Conservation (phyloP, 768 basidiomycete genomes). For the Kwoniella bestiolae region DNA sequence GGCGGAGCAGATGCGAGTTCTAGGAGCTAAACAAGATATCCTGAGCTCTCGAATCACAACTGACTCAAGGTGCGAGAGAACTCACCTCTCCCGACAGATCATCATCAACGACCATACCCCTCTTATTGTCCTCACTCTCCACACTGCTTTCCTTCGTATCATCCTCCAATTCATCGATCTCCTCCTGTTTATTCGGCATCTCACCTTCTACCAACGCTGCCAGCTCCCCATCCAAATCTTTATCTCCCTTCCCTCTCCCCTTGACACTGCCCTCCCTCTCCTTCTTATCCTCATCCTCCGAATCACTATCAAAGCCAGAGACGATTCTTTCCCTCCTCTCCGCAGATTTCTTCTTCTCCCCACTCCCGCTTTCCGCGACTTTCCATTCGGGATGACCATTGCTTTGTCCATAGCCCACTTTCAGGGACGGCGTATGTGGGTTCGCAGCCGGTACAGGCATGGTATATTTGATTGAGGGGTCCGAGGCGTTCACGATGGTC, state of each 20-base stretch:
- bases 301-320: conserved; percentile 32
- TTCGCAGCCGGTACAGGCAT: conserved; percentile 18
- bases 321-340: conserved; percentile 29
- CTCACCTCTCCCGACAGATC: conserved; percentile 43
- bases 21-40: conserved; percentile 18
- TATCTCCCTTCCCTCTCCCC: conserved; percentile 8
- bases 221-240: conserved; percentile 15
- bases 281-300: conserved; percentile 17
- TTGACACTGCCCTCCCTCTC: background rate
- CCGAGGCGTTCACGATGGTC: conserved; percentile 24
- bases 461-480: conserved; percentile 27
- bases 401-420: conserved; percentile 14
- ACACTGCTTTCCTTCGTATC: conserved; percentile 21
- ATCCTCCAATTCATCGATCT: conserved; percentile 37
- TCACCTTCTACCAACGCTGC: conserved; percentile 17
- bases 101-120: conserved; percentile 23
- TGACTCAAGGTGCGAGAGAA: background rate
- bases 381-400: conserved; percentile 21
- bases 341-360: conserved; percentile 19
- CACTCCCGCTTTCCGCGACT: conserved; percentile 14
- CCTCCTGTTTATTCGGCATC: conserved; percentile 5
- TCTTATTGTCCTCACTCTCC: conserved; percentile 18
- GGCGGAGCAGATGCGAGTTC: conserved; percentile 39
- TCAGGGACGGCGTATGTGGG: conserved; percentile 11
- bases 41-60: background rate